phyloP scores from a whole-genome alignment of 108 stramenopile genomes.

The Skeletonema grethae region DNA sequence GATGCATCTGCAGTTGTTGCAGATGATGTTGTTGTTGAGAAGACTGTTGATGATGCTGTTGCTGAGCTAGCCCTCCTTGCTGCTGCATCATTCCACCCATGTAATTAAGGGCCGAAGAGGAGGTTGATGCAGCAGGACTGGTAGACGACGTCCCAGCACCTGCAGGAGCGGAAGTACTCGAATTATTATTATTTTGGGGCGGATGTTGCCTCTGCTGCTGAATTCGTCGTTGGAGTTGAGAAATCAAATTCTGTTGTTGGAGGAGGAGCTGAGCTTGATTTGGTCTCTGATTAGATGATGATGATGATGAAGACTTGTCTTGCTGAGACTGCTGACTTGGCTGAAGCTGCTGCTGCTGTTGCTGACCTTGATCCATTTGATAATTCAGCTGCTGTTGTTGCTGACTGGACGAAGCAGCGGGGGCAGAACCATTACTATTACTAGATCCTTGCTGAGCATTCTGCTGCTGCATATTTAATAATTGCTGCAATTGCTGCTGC shows the following conservation, averaged over 20 bases:
- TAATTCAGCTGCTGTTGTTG: conserved; percentile 9
- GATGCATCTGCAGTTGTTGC: not conserved
- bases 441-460: not conserved
- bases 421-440: not conserved
- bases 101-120: conserved; percentile 3
- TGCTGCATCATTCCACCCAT: conserved; percentile 6
- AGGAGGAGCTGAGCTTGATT: conserved; percentile 19
- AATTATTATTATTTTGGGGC: conserved; percentile 11
- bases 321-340: conserved; percentile 6
- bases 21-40: conserved; percentile 15
- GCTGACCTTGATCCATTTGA: not conserved
- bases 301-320: conserved; percentile 4
- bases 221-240: conserved; percentile 27
- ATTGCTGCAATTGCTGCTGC: conserved; percentile 1
- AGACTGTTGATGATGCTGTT: not conserved
- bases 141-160: conserved; percentile 14
- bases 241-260: conserved; percentile 17
- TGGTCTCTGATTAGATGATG: conserved; percentile 1
- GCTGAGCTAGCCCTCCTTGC: not conserved
- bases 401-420: conserved; percentile 19
- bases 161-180: not conserved
- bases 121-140: conserved; percentile 5
- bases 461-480: not conserved
- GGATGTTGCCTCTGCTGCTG: conserved; percentile 34
- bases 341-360: conserved; percentile 15